Base-by-base conservation (phyloP, 2,329 filamentous ascomycete genomes). In the Fusarium sp. region DNA sequence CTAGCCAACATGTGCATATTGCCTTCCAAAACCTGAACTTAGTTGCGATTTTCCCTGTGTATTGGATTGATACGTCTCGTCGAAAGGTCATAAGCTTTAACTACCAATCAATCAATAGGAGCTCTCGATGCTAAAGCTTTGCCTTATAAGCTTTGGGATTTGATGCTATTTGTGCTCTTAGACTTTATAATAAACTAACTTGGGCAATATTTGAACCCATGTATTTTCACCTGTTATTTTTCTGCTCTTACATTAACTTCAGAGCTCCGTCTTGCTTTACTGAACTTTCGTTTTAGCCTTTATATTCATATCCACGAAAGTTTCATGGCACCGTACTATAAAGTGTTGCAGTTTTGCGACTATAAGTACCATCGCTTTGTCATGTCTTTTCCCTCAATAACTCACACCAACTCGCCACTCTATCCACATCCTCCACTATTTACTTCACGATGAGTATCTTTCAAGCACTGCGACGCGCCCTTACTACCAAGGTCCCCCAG, bases 271-370 rank as follows among this genome's bases (percentile, higher is more conserved):
- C 14, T 10, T n/a, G 3, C 25, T 1, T 29, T 8, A 4, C 7
- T 3, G 1, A 29, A 21, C 10, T 10, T 5, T 10, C 14, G 7
- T 29, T 29, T 14, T 11, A 8, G 44, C 9, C 4, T 27, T 46
- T 1, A 29, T n/a, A 15, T 5, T 29, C 8, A 18, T 9, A 16
- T 6, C 14, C 14, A 16, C 10, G 7, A n/a, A 31, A 2, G 45
- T n/a, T 29, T n/a, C 12, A 11, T 48, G 45, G 1, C 3, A n/a
- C 25, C 19, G 2, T 29, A 29, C 6, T 3, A 16, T 3, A 44
- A 23, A 31, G 19, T 6, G n/a, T 16, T 0, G 4, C 1, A 15
- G 7, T 33, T 14, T 33, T 23, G 5, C 7, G 3, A 23, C 1
- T 23, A 51, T 51, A 52, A 27, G n/a, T 38, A 38, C 10, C 14